These are phyloP conservation scores for Combretum micranthum DNA, from an alignment of 345 rosid genomes.

Conservation along the genomic window DNA sequence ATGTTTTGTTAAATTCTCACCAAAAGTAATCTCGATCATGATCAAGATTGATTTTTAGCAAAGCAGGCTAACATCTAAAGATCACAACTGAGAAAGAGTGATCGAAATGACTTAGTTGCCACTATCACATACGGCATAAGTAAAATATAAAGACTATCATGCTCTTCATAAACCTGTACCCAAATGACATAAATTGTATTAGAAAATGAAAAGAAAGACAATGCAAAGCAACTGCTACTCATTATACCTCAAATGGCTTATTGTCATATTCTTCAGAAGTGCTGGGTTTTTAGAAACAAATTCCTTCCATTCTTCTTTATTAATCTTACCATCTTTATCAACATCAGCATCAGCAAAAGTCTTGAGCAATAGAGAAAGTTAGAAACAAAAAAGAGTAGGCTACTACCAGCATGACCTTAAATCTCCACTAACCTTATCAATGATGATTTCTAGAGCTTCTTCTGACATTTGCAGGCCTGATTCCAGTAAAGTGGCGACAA, in stretches of 20 bases:
- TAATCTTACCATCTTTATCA: constrained; percentile 49
- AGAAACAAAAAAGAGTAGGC: neutral
- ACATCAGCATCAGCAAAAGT: constrained; percentile 50
- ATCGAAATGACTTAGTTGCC: too few species aligned
- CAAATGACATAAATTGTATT: too few species aligned
- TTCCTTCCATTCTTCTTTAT: constrained; percentile 43
- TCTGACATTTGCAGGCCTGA: constrained; percentile 83
- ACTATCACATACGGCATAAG: too few species aligned
- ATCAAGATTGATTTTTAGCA: too few species aligned
- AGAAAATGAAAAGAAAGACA: neutral
- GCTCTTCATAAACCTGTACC: too few species aligned
- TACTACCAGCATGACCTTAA: neutral
- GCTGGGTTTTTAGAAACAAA: constrained; percentile 39
- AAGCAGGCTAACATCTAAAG: too few species aligned
- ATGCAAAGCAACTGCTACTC: neutral
- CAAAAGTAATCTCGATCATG: too few species aligned
- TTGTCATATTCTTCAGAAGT: constrained; percentile 55
- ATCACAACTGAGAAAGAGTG: too few species aligned
- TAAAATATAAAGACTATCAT: too few species aligned
- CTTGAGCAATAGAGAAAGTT: constrained; percentile 21
- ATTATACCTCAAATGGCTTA: constrained; percentile 40
- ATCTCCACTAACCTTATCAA: constrained; percentile 52
- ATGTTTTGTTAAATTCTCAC: too few species aligned
- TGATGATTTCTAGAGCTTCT: constrained; percentile 71
- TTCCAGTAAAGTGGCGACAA: constrained; percentile 84